Evolutionary conservation across 352 stramenopile species (phyloP).

Genomic region (Achlya hypogyna): DNA sequence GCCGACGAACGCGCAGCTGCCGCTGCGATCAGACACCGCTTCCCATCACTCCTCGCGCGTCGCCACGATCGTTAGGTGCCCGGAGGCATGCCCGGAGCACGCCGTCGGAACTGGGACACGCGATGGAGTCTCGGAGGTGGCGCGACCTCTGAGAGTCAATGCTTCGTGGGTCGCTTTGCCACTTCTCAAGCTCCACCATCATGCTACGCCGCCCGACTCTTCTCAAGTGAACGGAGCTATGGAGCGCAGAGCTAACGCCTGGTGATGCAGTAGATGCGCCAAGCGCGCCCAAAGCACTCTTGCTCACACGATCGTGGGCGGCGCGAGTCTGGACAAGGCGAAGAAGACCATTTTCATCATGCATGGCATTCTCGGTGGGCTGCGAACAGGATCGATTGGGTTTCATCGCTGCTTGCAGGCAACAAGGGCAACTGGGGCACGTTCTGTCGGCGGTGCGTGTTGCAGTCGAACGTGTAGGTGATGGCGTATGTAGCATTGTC

Average conservation of each 20-base stretch:
- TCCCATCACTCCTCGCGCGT: too few relatives aligned
- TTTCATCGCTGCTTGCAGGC: slow-evolving; percentile 26
- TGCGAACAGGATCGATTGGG: neutral
- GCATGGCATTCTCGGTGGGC: slow-evolving; percentile 69
- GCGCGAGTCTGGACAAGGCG: slow-evolving; percentile 12
- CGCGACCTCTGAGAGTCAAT: too few relatives aligned
- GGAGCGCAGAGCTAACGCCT: neutral
- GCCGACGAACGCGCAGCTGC: too few relatives aligned
- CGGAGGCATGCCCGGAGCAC: too few relatives aligned
- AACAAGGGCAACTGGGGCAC: slow-evolving; percentile 82
- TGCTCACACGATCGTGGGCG: neutral
- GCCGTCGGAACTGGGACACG: too few relatives aligned
- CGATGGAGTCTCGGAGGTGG: too few relatives aligned
- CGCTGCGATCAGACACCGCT: too few relatives aligned
- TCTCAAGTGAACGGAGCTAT: too few relatives aligned
- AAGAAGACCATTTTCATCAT: slow-evolving; percentile 71
- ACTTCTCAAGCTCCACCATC: too few relatives aligned
- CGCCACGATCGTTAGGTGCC: too few relatives aligned
- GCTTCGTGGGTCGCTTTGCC: too few relatives aligned
- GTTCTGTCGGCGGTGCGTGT: slow-evolving; percentile 49
- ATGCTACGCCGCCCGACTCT: too few relatives aligned
- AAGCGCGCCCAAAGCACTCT: neutral
- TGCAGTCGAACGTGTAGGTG: neutral
- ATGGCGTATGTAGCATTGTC: slow-evolving; percentile 30
- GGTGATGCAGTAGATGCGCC: neutral